Percentiles rank a stretch among this genome's conserved stretches.
phyloP scores from a whole-genome alignment of 179 eudicot genomes.

The Sideroxylon spinosum region DNA sequence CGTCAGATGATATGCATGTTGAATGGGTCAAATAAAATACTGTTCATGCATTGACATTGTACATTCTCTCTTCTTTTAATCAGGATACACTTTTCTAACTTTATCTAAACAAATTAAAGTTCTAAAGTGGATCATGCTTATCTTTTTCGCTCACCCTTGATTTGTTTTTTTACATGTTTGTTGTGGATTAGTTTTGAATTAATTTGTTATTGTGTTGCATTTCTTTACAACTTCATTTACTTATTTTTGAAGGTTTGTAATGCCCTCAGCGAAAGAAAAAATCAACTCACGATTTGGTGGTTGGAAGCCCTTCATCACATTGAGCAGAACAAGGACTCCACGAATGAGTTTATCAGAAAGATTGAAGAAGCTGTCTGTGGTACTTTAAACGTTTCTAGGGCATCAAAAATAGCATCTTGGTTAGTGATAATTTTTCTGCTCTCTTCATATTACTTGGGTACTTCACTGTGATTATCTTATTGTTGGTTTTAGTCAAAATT shows the following conservation, averaged over 20 bases:
- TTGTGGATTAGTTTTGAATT: slow-evolving; percentile 11
- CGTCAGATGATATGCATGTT: background rate
- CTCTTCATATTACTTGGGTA: background rate
- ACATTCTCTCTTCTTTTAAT: background rate
- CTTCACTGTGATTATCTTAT: background rate
- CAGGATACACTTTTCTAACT: background rate
- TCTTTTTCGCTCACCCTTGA: background rate
- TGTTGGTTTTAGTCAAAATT: background rate
- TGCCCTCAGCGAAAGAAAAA: slow-evolving; percentile 35
- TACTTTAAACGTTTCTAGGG: slow-evolving; percentile 47
- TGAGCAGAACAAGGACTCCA: slow-evolving; percentile 58
- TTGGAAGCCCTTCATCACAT: slow-evolving; percentile 61
- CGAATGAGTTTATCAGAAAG: slow-evolving; percentile 52
- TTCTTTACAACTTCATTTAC: slow-evolving; percentile 5
- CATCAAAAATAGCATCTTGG: slow-evolving; percentile 54
- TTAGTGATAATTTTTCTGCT: slow-evolving; percentile 29
- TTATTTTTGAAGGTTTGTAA: slow-evolving; percentile 52
- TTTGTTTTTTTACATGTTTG: background rate
- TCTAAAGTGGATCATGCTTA: background rate
- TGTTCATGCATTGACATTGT: background rate
- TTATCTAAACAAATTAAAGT: background rate
- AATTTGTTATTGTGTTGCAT: background rate
- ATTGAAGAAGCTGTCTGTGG: slow-evolving; percentile 71
- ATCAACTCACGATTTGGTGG: slow-evolving; percentile 66
- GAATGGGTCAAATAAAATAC: background rate